A percentile compares a stretch with the other conserved stretches of the same genome.
Conservation (phyloP, 2,329 filamentous ascomycete species). For the Atkinsonella texensis region DNA sequence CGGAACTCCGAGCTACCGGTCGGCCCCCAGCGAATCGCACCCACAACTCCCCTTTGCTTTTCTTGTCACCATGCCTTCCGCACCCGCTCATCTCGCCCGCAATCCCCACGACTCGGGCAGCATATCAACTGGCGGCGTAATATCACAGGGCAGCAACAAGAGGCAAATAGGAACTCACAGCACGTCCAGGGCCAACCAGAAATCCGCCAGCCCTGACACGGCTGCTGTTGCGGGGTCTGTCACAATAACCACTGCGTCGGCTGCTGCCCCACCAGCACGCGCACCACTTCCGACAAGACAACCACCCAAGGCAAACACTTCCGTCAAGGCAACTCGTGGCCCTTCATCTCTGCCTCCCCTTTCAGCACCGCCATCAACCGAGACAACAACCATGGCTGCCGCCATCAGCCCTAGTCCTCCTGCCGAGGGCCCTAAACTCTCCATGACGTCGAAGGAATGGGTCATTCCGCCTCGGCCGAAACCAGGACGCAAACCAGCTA, state of each 20-base stretch:
- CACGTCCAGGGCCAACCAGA: background rate
- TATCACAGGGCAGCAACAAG: background rate
- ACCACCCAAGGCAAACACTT: slow-evolving; percentile 8
- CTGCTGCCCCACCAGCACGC: slow-evolving; percentile 11
- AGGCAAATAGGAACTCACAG: slow-evolving; percentile 3
- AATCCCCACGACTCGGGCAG: slow-evolving; percentile 7
- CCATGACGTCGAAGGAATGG: slow-evolving; percentile 75
- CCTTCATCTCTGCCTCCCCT: slow-evolving; percentile 16
- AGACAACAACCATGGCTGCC: slow-evolving; percentile 36
- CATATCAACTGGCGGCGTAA: background rate
- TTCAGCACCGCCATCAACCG: slow-evolving; percentile 22
- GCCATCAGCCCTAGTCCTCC: slow-evolving; percentile 29
- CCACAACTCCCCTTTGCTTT: slow-evolving; percentile 3
- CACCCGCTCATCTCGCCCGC: slow-evolving; percentile 10
- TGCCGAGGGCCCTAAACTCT: slow-evolving; percentile 34
- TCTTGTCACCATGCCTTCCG: slow-evolving; percentile 13
- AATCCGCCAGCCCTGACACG: slow-evolving; percentile 9
- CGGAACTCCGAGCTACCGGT: slow-evolving; percentile 17
- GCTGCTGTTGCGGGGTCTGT: slow-evolving; percentile 6
- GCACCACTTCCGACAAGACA: slow-evolving; percentile 14
- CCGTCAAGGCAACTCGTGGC: slow-evolving; percentile 17
- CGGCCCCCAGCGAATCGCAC: slow-evolving; percentile 6
- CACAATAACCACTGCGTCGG: slow-evolving; percentile 7
- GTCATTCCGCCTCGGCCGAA: slow-evolving; percentile 73
- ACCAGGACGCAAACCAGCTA: slow-evolving; percentile 87